Percentiles rank a stretch among this genome's conserved stretches.
Conservation (phyloP, 1,139 yeast genomes). For the Saccharomyces pastorianus region DNA sequence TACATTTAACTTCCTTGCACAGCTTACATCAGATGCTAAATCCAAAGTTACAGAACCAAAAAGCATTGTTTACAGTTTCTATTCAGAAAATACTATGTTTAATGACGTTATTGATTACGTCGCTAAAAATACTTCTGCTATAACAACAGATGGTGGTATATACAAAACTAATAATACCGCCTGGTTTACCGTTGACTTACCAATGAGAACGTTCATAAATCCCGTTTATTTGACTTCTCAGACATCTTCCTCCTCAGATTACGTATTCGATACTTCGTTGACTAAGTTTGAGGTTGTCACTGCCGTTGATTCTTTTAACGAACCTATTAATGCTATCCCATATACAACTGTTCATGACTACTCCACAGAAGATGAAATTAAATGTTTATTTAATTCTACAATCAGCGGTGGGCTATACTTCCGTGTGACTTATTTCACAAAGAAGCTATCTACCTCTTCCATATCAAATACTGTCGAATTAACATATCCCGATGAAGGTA, state of each 20-base stretch:
- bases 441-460: slow-evolving; percentile 7
- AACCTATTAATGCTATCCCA: slow-evolving; percentile 18
- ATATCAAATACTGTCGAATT: slow-evolving; percentile 15
- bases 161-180: slow-evolving; percentile 18
- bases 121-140: slow-evolving; percentile 12
- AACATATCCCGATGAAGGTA: slow-evolving; percentile 5
- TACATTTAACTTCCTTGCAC: slow-evolving; percentile 22
- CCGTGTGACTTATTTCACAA: slow-evolving; percentile 22
- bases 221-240: slow-evolving; percentile 20
- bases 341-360: slow-evolving; percentile 20
- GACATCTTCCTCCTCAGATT: slow-evolving; percentile 12
- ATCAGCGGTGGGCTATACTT: slow-evolving; percentile 26
- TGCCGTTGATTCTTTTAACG: slow-evolving; percentile 20
- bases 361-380: slow-evolving; percentile 19
- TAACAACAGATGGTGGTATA: slow-evolving; percentile 24
- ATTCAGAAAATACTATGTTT: slow-evolving; percentile 15
- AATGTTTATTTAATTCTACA: slow-evolving; percentile 15
- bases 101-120: slow-evolving; percentile 16
- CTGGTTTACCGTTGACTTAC: slow-evolving; percentile 28
- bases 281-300: slow-evolving; percentile 22
- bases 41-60: slow-evolving; percentile 13
- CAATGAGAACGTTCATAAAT: slow-evolving; percentile 14
- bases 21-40: slow-evolving; percentile 14
- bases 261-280: slow-evolving; percentile 13
- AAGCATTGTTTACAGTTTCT: slow-evolving; percentile 16